Evolutionary conservation across 2,329 filamentous ascomycete genomes (phyloP), one percentile per base, ranked within the genome.

Genomic region (Cercospora citrullina): DNA sequence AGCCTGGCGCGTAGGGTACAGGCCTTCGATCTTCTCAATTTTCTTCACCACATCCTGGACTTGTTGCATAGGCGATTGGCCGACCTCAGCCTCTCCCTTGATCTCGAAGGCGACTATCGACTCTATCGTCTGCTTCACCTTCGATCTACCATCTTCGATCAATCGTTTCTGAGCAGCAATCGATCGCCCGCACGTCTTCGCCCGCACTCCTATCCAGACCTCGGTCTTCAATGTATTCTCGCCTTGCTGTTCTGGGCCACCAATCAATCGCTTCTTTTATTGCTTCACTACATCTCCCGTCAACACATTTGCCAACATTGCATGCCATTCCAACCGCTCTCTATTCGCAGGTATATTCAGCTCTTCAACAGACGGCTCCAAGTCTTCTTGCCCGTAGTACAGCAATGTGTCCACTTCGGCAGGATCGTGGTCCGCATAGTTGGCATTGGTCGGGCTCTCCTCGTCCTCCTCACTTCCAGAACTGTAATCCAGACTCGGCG

Each of bases 251-350:
- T 92, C 91, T 60, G 87, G 84, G 71, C 92, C 90, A 57, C 93
- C 94, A 72, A 96, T 95, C 75, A 99, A 81, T 55, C 95, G 89
- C 80, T 97, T 96, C 85, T 99, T 99, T 82, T 99, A 95, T 80
- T 99, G 95, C 75, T 93, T 92, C 67, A 99, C 94, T 8, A 99
- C 95, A 79, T 99, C 95, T 72, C 95, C 95, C 0, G 94, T 97
- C 72, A 99, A 83, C 4, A 99, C 95, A 14, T 94, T 96, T 68
- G 94, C 92, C 66, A 99, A 83, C 95, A 99, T 99, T 3, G 93
- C 93, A 80, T 99, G 94, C 95, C 95, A 99, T 80, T 99, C 95
- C 26, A 99, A 84, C 55, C 94, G 86, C 80, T 98, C 95, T 69
- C 94, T 87, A 76, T 94, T 97, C 71, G 90, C 89, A 0, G 93